Conservation (phyloP, 306 rosid genomes). For the Dalbergia oliveri region DNA sequence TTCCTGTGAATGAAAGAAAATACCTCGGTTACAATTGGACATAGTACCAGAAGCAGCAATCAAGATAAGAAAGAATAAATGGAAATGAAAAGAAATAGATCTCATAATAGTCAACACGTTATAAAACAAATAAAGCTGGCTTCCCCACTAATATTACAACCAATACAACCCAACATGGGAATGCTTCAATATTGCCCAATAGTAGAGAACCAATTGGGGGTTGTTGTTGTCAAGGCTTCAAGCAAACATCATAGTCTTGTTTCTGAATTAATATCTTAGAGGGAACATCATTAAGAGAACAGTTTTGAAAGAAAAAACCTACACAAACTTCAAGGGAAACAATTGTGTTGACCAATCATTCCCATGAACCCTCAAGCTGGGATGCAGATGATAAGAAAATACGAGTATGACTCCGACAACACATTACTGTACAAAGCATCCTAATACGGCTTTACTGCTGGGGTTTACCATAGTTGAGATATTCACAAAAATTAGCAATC, state of each 20-base stretch:
- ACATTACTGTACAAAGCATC: conserved; percentile 25
- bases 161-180: conserved; percentile 10
- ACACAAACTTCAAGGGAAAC: conserved; percentile 7
- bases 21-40: conserved; percentile 2
- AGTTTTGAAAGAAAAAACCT: conserved; percentile 2
- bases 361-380: not conserved
- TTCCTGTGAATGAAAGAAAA: conserved; percentile 53
- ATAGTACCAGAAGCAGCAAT: not conserved
- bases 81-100: conserved; percentile 14
- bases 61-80: conserved; percentile 21
- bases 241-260: conserved; percentile 9
- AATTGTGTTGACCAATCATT: conserved; percentile 3
- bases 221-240: not conserved
- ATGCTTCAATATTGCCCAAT: not conserved
- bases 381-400: conserved; percentile 12
- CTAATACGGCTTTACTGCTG: not conserved
- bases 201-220: conserved; percentile 7
- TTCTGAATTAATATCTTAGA: conserved; percentile 21
- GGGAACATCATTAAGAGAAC: not conserved
- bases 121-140: not conserved
- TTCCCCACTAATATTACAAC: not conserved
- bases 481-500: conserved; percentile 16
- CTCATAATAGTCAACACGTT: conserved; percentile 1
- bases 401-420: not conserved
- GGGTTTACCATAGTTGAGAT: not conserved